Conservation (phyloP, 768 basidiomycete species). For the Pisolithus microcarpus region DNA sequence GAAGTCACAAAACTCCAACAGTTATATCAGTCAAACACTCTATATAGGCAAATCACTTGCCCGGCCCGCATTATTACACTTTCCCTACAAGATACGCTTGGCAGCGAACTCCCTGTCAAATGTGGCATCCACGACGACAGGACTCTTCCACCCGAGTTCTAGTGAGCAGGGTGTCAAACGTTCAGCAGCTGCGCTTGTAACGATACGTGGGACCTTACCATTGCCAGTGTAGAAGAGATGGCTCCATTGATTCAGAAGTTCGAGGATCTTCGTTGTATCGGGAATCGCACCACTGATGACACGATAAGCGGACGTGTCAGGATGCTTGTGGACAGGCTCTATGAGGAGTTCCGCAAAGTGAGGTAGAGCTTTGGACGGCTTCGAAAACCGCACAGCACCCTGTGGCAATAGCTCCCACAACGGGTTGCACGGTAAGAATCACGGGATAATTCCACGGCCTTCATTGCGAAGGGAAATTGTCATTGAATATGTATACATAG, state of each 20-base stretch:
- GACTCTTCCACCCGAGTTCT: constrained; percentile 36
- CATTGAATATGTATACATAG: background rate
- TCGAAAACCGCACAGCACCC: constrained; percentile 61
- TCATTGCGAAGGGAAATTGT: background rate
- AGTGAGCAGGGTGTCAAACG: constrained; percentile 30
- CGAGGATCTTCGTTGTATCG: constrained; percentile 31
- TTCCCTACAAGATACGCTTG: constrained; percentile 61
- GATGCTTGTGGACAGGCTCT: constrained; percentile 48
- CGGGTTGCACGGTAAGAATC: constrained; percentile 46
- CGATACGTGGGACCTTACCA: constrained; percentile 18
- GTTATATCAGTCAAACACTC: too few species aligned
- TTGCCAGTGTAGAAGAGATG: constrained; percentile 35
- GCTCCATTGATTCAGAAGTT: constrained; percentile 20
- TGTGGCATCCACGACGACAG: constrained; percentile 38
- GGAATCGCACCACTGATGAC: constrained; percentile 44
- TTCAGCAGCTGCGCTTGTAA: constrained; percentile 20
- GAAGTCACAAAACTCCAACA: too few species aligned
- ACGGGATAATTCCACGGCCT: constrained; percentile 69
- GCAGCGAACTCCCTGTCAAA: constrained; percentile 46
- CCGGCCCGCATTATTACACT: constrained; percentile 56
- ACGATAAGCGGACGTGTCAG: constrained; percentile 43
- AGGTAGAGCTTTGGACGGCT: constrained; percentile 55
- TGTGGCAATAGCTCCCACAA: constrained; percentile 67
- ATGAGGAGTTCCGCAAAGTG: constrained; percentile 44
- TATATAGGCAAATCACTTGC: constrained; percentile 16